These are phyloP conservation scores for Peniophora sp. DNA, from an alignment of 1,284 basidiomycete species.

Conservation along the genomic window DNA sequence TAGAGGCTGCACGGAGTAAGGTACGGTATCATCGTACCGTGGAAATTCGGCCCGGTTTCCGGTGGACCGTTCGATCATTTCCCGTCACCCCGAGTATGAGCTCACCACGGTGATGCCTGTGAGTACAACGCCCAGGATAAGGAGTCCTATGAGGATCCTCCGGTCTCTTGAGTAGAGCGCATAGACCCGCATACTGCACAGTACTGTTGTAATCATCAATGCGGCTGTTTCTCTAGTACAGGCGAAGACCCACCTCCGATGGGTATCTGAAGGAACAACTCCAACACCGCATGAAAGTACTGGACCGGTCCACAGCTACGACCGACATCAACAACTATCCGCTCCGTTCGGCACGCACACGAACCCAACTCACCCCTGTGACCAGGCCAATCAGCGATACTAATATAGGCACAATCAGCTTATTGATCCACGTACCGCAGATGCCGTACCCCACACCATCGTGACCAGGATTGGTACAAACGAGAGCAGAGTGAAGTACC, in stretches of 20 bases:
- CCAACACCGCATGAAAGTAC: neutral
- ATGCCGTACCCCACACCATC: neutral
- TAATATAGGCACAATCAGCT: no score
- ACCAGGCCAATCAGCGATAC: neutral
- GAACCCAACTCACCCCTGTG: neutral
- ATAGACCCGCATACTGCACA: neutral
- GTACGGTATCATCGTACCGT: no score
- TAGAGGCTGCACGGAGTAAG: no score
- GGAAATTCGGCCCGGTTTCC: no score
- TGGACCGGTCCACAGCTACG: neutral
- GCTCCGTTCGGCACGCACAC: neutral
- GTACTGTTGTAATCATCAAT: no score
- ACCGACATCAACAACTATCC: neutral
- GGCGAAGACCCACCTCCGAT: neutral
- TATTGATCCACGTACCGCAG: no score
- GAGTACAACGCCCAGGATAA: neutral
- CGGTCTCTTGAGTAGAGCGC: neutral
- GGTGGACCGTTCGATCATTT: no score
- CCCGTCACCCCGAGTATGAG: no score
- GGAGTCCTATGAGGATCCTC: neutral
- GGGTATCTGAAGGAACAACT: neutral
- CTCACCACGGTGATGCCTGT: neutral
- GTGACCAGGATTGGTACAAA: neutral
- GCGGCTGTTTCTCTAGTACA: no score
- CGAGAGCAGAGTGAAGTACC: conserved; percentile 1